Base-by-base conservation (phyloP, 2,329 filamentous ascomycete genomes). In the Botrytis pseudocinerea region DNA sequence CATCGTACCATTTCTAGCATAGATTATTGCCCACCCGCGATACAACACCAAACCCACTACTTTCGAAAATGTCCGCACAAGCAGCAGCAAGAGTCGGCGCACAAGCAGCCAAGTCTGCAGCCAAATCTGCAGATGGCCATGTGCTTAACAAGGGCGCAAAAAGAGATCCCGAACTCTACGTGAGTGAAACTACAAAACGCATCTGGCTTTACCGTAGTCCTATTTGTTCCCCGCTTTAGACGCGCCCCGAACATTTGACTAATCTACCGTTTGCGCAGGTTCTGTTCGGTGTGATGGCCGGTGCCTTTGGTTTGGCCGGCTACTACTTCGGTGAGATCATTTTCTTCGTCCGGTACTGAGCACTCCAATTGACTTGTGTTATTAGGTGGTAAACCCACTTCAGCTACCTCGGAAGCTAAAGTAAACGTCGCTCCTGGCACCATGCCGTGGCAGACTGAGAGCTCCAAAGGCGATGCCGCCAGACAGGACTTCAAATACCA, bases 391-490 rank as follows among this genome's bases (percentile, higher is more conserved):
- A 92, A 93, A 81, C 96, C 96, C 77, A 98, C 96, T 80, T 90
- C 88, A 77, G 87, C 93, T 75, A 94, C 90, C 79, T 97, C 94
- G 80, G 94, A 98, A 87, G 87, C 87, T 80, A 84, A 87, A 79
- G 92, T 98, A 78, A 87, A 88, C 81, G 90, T 97, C 80, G 90
- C 91, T 82, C 85, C 90, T 80, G 88, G 88, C 83, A 91, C 92
- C 81, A 97, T 97, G 92, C 95, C 96, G 76, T 99, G 96, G 96
- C 92, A 99, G 84, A 88, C 88, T 75, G 89, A 88, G 74, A 83
- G 86, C 76, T 80, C 84, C 77, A 85, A 87, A 78, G 90, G 90
- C 82, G 92, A 93, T 84, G 90, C 91, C 65, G 77, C 76, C 35
- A 78, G 85, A 75, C 81, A 83, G 61, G 78, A 85, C 73, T 91